Percentiles rank a stretch among this genome's conserved stretches.
phyloP scores from a whole-genome alignment of 306 rosid genomes.

The Erythrophleum fordii region DNA sequence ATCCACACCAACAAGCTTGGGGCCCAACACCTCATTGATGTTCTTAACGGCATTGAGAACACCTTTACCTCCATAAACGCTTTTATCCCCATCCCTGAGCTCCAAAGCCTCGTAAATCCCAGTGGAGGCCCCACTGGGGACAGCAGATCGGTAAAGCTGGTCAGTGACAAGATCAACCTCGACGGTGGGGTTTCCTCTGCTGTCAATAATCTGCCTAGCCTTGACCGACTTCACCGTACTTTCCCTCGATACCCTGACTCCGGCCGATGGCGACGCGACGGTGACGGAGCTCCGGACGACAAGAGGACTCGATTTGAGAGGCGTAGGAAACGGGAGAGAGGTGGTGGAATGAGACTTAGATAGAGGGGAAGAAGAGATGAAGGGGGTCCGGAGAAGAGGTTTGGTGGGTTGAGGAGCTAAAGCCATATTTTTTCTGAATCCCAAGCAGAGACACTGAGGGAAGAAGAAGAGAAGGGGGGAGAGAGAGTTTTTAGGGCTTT shows the following conservation, averaged over 20 bases:
- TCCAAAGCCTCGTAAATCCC: slow-evolving; percentile 98
- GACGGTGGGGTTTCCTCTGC: slow-evolving; percentile 96
- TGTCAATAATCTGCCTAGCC: slow-evolving; percentile 95
- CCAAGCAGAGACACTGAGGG: neutral
- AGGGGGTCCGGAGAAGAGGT: slow-evolving; percentile 51
- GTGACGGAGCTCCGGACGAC: slow-evolving; percentile 59
- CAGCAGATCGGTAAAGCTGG: slow-evolving; percentile 88
- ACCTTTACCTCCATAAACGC: slow-evolving; percentile 91
- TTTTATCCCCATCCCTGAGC: slow-evolving; percentile 88
- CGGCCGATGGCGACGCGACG: slow-evolving; percentile 46
- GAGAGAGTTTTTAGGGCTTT: slow-evolving; percentile 1
- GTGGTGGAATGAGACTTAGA: slow-evolving; percentile 32
- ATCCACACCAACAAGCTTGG: slow-evolving; percentile 86
- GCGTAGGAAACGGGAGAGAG: slow-evolving; percentile 31
- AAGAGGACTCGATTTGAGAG: slow-evolving; percentile 27
- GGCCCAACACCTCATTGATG: slow-evolving; percentile 77
- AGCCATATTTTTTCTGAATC: slow-evolving; percentile 50
- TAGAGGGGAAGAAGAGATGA: slow-evolving; percentile 43
- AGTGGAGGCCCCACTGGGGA: slow-evolving; percentile 97
- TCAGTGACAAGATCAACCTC: slow-evolving; percentile 95
- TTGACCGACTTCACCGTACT: slow-evolving; percentile 67
- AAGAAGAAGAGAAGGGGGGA: neutral
- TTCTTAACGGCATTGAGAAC: slow-evolving; percentile 85
- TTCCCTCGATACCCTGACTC: slow-evolving; percentile 44
- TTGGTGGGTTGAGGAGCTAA: slow-evolving; percentile 56